Evolutionary conservation across 805 yeast genomes (phyloP).

Genomic region (Pichia membranifaciens): DNA sequence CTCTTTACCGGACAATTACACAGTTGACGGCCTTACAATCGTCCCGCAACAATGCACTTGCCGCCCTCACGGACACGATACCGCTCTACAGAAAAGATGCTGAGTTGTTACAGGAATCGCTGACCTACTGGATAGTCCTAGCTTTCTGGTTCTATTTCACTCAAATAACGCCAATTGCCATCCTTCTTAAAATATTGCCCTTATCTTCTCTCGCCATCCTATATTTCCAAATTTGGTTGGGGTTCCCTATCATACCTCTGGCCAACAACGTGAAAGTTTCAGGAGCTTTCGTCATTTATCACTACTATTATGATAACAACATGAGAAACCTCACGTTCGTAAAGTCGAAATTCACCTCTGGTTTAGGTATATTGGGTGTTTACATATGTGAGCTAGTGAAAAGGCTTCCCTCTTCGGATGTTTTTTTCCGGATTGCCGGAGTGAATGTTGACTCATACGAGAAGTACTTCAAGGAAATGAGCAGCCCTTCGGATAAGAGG

Average conservation of each 20-base stretch:
- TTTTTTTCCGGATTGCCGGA: background rate
- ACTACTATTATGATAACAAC: conserved; percentile 10
- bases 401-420: background rate
- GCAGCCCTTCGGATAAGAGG: background rate
- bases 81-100: background rate
- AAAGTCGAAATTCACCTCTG: background rate
- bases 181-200: conserved; percentile 48
- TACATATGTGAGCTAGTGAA: background rate
- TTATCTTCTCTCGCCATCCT: conserved; percentile 46
- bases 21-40: conserved; percentile 6
- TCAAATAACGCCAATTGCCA: conserved; percentile 24
- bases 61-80: conserved; percentile 8
- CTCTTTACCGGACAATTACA: conserved; percentile 30
- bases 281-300: conserved; percentile 13
- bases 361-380: background rate
- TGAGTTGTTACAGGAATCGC: conserved; percentile 34
- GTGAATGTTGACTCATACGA: background rate
- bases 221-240: conserved; percentile 53
- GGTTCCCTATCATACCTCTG: conserved; percentile 36
- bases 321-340: conserved; percentile 1
- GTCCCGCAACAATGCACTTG: background rate
- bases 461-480: background rate
- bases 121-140: conserved; percentile 63
- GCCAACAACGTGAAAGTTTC: conserved; percentile 2
- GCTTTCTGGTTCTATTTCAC: conserved; percentile 28